Percentiles rank a stretch among this genome's conserved stretches.
phyloP scores from a whole-genome alignment of 1,139 yeast species.

The Kurtzmaniella quercitrusa region DNA sequence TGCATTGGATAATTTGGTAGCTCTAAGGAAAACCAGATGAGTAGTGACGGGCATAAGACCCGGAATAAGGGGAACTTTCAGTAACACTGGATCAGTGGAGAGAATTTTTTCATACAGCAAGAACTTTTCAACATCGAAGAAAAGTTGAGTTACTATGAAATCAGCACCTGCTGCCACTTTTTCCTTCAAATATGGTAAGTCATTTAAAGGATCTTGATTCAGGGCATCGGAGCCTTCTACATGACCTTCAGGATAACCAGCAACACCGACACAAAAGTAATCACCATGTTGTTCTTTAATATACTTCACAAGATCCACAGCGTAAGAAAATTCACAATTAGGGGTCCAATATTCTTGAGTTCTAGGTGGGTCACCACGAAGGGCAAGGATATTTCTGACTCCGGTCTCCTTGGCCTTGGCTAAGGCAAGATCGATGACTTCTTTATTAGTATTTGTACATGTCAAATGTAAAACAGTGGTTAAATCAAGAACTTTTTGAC shows the following conservation, averaged over 20 bases:
- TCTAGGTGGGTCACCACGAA: conserved; percentile 96
- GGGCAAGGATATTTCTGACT: conserved; percentile 80
- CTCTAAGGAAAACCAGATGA: conserved; percentile 77
- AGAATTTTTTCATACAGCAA: conserved; percentile 35
- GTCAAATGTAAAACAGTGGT: conserved; percentile 94
- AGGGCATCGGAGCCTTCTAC: conserved; percentile 71
- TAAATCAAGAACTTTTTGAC: conserved; percentile 70
- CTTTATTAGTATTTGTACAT: conserved; percentile 85
- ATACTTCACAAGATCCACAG: conserved; percentile 79
- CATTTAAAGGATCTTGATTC: conserved; percentile 58
- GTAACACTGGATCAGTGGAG: conserved; percentile 30
- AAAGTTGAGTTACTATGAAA: conserved; percentile 43
- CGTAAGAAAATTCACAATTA: conserved; percentile 59
- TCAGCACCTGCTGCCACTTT: conserved; percentile 48
- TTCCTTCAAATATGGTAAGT: conserved; percentile 64
- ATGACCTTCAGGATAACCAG: conserved; percentile 97
- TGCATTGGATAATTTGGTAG: conserved; percentile 88
- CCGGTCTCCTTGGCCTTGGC: conserved; percentile 70
- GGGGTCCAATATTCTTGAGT: conserved; percentile 67
- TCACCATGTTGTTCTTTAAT: conserved; percentile 67
- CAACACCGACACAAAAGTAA: conserved; percentile 84
- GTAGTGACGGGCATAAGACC: conserved; percentile 98
- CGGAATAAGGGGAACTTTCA: conserved; percentile 64
- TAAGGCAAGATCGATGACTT: conserved; percentile 76
- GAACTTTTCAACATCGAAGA: conserved; percentile 41